Base-by-base conservation (phyloP, 768 basidiomycete species). In the Cystobasidiopsis lactophilus region DNA sequence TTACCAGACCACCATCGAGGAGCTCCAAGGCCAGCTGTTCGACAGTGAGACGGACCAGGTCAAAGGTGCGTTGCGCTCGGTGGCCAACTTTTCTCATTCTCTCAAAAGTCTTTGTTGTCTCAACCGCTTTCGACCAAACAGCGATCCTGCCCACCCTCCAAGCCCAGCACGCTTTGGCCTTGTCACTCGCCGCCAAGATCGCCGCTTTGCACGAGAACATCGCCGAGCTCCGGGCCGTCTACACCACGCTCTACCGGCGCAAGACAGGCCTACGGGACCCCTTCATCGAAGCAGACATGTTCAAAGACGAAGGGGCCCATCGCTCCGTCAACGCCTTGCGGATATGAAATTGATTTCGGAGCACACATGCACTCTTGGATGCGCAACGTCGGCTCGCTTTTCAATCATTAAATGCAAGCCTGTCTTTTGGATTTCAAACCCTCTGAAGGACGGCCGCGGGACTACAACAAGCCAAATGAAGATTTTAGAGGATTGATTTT, bases 211-310 rank as follows among this genome's bases (percentile, higher is more conserved):
- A 60, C 29, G 30, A 43, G 30, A 54, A 58, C 18, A 40, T 60
- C 5, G 50, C 50, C n/a, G 37, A 38, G 27, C 41, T 62, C n/a
- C 59, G 59, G 50, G 56, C 57, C 26, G 58, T 54, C 31, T 62
- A 59, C 47, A 23, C 57, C 0, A 46, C 5, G 33, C 54, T 62
- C 23, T 62, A 52, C 51, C 43, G 57, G 18, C 56, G 51, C 5
- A 59, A 58, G 53, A 60, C 60, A 35, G 52, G 57, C 30, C 29
- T 45, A 3, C 41, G 35, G 26, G 60, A 62, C 40, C 60, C 60
- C 30, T 62, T 62, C 33, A 55, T 51, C 16, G 54, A 55, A 24
- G 50, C 38, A 29, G 54, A 39, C 18, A 38, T 55, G 4, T 29
- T 53, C 29, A 49, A 50, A 5, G 19, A 24, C 16, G 51, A 24